Percentiles rank a stretch among this genome's conserved stretches.
phyloP scores from a whole-genome alignment of 2,329 filamentous ascomycete species.

The Chlorencoelia australis region DNA sequence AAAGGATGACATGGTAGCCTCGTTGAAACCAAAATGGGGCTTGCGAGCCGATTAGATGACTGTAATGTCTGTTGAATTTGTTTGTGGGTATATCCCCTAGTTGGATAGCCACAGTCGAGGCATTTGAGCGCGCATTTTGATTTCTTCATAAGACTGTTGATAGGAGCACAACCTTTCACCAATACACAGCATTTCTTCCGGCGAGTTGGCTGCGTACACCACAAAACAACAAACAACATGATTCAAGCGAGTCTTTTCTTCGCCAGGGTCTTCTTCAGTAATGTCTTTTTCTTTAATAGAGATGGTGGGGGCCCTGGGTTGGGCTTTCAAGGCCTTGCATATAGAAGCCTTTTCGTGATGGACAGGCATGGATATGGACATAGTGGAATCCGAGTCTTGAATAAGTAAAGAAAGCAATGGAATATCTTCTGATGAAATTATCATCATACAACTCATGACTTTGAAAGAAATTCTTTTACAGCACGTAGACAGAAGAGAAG shows the following conservation, averaged over 20 bases:
- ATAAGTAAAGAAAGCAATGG: too few species aligned
- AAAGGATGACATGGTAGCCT: constrained; percentile 46
- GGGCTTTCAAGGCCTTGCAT: constrained; percentile 1
- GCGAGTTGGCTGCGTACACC: not conserved
- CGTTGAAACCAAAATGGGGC: constrained; percentile 31
- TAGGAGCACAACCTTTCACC: too few species aligned
- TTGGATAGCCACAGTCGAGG: constrained; percentile 11
- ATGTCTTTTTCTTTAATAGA: constrained; percentile 24
- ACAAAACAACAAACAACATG: constrained; percentile 9
- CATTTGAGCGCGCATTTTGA: constrained; percentile 24
- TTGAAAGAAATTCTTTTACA: too few species aligned
- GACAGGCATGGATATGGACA: too few species aligned
- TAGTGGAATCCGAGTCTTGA: too few species aligned
- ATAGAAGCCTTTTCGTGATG: too few species aligned
- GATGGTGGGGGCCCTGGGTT: constrained; percentile 3
- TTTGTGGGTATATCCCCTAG: constrained; percentile 9
- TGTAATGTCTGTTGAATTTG: constrained; percentile 16
- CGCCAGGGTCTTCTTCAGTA: constrained; percentile 10
- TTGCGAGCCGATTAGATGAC: constrained; percentile 23
- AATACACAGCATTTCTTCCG: too few species aligned
- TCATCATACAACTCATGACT: too few species aligned
- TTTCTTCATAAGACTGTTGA: constrained; percentile 6
- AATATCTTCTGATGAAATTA: too few species aligned
- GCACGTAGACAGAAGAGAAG: too few species aligned
- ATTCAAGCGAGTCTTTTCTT: constrained; percentile 11